These are phyloP conservation scores for Yamadazyma insecticola DNA, from an alignment of 805 yeast species.

Conservation along the genomic window DNA sequence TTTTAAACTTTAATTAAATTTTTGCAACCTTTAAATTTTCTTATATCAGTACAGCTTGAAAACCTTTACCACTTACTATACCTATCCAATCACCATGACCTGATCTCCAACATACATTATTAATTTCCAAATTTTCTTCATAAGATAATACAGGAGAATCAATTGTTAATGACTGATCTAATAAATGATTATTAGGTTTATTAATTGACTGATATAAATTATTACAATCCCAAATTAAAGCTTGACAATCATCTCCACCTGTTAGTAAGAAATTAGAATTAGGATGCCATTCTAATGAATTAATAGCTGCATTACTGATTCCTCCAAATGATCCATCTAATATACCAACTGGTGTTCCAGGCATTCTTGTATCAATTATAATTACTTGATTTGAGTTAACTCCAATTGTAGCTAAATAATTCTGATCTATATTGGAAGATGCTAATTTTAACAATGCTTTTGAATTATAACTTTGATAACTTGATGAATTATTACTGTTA, in stretches of 20 bases:
- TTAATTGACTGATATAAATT: slow-evolving; percentile 14
- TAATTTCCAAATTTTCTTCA: slow-evolving; percentile 66
- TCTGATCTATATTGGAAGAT: slow-evolving; percentile 74
- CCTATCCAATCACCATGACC: slow-evolving; percentile 79
- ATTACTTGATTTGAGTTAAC: slow-evolving; percentile 61
- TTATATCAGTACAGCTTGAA: slow-evolving; percentile 53
- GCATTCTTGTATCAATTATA: slow-evolving; percentile 80
- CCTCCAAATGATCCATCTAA: slow-evolving; percentile 53
- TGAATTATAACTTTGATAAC: slow-evolving; percentile 17
- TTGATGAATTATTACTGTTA: no score
- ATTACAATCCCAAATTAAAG: slow-evolving; percentile 61
- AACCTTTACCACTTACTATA: slow-evolving; percentile 60
- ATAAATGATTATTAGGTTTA: neutral
- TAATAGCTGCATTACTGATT: slow-evolving; percentile 57
- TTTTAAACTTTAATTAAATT: neutral
- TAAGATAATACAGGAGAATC: slow-evolving; percentile 45
- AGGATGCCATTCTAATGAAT: slow-evolving; percentile 85
- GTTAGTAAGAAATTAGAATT: slow-evolving; percentile 53
- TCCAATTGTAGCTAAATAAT: slow-evolving; percentile 79
- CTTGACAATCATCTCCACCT: slow-evolving; percentile 73
- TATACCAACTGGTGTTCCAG: slow-evolving; percentile 73
- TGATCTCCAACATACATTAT: slow-evolving; percentile 67
- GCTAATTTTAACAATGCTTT: slow-evolving; percentile 71
- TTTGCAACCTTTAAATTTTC: neutral
- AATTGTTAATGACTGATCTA: slow-evolving; percentile 11